Conservation (phyloP, 2,329 filamentous ascomycete genomes). For the Capronia epimyces region DNA sequence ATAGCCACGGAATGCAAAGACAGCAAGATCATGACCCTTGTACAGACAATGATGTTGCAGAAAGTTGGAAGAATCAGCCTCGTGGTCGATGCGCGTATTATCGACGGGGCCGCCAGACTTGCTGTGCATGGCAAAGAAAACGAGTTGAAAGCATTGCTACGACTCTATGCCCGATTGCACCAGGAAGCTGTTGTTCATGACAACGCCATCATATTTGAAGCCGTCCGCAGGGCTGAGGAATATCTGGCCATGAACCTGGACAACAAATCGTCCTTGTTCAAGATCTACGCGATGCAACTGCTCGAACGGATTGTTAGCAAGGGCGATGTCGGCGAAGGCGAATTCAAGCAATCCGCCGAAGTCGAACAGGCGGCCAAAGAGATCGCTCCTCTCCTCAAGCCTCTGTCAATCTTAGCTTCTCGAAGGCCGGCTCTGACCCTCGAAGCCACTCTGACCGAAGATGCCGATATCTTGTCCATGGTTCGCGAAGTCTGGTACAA, state of each 20-base stretch:
- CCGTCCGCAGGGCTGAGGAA: slow-evolving; percentile 72
- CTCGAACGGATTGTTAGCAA: slow-evolving; percentile 84
- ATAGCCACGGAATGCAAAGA: slow-evolving; percentile 77
- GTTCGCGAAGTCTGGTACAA: slow-evolving; percentile 97
- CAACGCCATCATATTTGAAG: slow-evolving; percentile 61
- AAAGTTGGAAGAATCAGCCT: slow-evolving; percentile 82
- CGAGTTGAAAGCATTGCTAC: slow-evolving; percentile 81
- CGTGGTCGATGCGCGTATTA: slow-evolving; percentile 75
- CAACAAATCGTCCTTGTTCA: slow-evolving; percentile 67
- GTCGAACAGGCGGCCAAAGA: slow-evolving; percentile 77
- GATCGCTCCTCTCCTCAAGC: slow-evolving; percentile 80
- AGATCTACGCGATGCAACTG: slow-evolving; percentile 76
- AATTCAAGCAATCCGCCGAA: slow-evolving; percentile 69
- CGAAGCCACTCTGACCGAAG: slow-evolving; percentile 33
- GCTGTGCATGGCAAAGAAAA: slow-evolving; percentile 70
- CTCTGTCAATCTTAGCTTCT: slow-evolving; percentile 79
- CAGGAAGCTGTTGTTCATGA: slow-evolving; percentile 67
- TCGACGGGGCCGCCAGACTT: slow-evolving; percentile 72
- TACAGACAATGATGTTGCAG: slow-evolving; percentile 92
- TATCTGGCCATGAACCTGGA: slow-evolving; percentile 66
- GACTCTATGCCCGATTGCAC: slow-evolving; percentile 70
- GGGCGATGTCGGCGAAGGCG: slow-evolving; percentile 73
- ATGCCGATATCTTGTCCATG: slow-evolving; percentile 66
- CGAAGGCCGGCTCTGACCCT: slow-evolving; percentile 40
- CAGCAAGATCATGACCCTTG: slow-evolving; percentile 85